Evolutionary conservation across 768 basidiomycete species (phyloP), one percentile per base, ranked within the genome.

Genomic region (Termitomyces titanicus): DNA sequence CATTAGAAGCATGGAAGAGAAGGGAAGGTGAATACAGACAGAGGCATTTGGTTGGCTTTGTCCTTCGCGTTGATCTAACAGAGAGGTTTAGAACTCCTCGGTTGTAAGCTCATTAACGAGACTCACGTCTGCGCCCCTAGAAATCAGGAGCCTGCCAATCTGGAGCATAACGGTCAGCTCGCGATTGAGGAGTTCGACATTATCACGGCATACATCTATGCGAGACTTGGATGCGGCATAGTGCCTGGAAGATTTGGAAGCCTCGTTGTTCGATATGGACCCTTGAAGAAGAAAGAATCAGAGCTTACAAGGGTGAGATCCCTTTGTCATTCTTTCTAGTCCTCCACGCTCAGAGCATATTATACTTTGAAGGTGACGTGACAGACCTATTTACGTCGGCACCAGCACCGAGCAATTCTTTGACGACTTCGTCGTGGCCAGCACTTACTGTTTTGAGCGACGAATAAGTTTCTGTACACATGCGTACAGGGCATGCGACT

Each of bases 201-300:
- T 56, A 46, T 67, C 64, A 64, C 62, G 70, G 63, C 73, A 64
- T 67, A 90, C 92, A 65, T 92, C 89, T 58, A 93, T 81, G 42
- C 85, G 88, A 53, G 92, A 88, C 69, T 94, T 95, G 29, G 93
- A 96, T 43, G 93, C 94, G 27, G 93, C 92, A 65, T 96, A 96
- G 71, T 95, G 92, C 63, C 93, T 96, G 58, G 57, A 66, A 51
- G 58, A 59, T 35, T 61, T 54, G 37, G 42, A 64, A 42, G 51
- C 56, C 50, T 64, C 46, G 57, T 51, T 53, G 58, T 60, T 59
- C 58, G 37, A 48, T 44, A 53, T 51, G 42, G 47, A 44, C 44
- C 48, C 47, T 52, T 45, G 29, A 50, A 44, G 50, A 50, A 39
- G 51, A 46, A 44, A 57, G 53, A 57, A 47, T 54, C 37, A 29